Evolutionary conservation across 2,329 filamentous ascomycete species (phyloP).

Genomic region (Fusarium sp.): DNA sequence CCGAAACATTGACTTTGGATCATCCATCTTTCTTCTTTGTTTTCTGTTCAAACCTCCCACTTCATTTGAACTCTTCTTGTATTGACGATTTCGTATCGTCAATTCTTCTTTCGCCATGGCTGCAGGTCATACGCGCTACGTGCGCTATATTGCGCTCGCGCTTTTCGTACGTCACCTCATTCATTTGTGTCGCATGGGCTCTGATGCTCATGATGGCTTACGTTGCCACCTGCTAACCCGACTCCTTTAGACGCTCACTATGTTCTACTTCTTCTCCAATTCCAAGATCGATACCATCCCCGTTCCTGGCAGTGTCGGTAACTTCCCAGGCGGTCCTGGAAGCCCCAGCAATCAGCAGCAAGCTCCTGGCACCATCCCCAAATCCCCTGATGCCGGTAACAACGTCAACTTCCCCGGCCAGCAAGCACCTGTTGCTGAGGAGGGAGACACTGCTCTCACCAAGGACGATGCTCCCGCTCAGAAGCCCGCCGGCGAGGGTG

Average conservation of each 20-base stretch:
- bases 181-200: not conserved
- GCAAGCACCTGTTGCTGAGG: constrained; percentile 17
- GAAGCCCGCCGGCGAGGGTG: constrained; percentile 30
- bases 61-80: constrained; percentile 16
- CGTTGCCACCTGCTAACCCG: constrained; percentile 22
- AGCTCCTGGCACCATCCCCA: constrained; percentile 34
- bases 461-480: constrained; percentile 35
- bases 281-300: constrained; percentile 58
- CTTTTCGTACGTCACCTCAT: constrained; percentile 73
- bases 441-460: constrained; percentile 24
- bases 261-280: constrained; percentile 84
- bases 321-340: constrained; percentile 40
- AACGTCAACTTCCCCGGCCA: constrained; percentile 40
- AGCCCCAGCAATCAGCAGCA: constrained; percentile 26
- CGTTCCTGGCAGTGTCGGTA: constrained; percentile 31
- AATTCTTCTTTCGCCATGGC: constrained; percentile 60
- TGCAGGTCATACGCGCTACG: constrained; percentile 77
- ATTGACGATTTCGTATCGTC: constrained; percentile 24
- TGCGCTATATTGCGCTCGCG: constrained; percentile 82
- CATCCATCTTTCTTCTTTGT: constrained; percentile 36
- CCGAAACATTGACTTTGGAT: constrained; percentile 26
- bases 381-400: constrained; percentile 32
- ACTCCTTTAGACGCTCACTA: constrained; percentile 40
- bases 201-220: not conserved
- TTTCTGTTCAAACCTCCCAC: constrained; percentile 7